These are phyloP conservation scores for Paecilomyces sp. DNA, from an alignment of 2,329 filamentous ascomycete genomes.

Conservation along the genomic window DNA sequence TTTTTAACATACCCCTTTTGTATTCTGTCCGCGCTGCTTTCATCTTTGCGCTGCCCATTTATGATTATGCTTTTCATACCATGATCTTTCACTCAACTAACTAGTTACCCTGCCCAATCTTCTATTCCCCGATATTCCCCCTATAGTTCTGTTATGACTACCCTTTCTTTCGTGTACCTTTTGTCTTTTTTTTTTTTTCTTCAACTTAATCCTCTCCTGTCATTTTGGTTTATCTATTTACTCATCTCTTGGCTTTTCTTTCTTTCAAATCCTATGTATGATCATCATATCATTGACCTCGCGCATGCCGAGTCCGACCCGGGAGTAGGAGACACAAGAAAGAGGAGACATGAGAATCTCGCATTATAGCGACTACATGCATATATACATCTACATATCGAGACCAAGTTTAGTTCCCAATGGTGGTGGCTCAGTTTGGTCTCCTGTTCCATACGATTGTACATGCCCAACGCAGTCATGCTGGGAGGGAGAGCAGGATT, in stretches of 20 bases:
- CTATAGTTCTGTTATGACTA: slow-evolving; percentile 1
- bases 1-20: background rate
- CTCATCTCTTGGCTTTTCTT: background rate
- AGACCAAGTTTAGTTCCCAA: background rate
- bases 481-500: background rate
- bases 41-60: background rate
- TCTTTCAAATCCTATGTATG: background rate
- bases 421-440: background rate
- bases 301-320: background rate
- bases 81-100: background rate
- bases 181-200: slow-evolving; percentile 1
- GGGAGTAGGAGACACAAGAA: background rate
- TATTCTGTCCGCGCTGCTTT: background rate
- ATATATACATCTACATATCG: background rate
- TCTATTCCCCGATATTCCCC: background rate
- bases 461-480: background rate
- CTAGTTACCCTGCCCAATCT: background rate
- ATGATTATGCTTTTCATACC: background rate
- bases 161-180: background rate
- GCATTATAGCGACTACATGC: background rate
- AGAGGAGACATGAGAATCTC: background rate
- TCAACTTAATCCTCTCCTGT: background rate
- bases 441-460: background rate
- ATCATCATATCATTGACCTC: background rate
- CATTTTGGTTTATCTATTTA: background rate